Base-by-base conservation (phyloP, 2,329 filamentous ascomycete species). In the Sporothrix brunneoviolacea region DNA sequence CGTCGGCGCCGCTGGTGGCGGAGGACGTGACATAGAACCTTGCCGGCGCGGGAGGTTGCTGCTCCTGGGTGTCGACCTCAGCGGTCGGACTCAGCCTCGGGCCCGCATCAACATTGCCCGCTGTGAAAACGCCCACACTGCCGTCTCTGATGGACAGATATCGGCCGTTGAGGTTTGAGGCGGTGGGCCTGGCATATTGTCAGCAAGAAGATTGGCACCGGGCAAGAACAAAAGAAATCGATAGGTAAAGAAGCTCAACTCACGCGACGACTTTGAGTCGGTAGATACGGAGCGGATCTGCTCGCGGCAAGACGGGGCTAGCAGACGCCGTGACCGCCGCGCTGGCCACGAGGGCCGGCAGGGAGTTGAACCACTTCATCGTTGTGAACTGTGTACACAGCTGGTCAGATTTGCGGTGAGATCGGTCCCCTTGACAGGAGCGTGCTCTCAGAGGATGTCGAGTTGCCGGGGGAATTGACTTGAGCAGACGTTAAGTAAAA, bases 321-420 rank as follows among this genome's bases (percentile, higher is more conserved):
- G 52, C 54, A 2, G 48, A 42, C 18, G 24, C 36, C 22, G 40
- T 5, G n/a, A 35, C 15, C 7, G 18, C 45, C 28, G 37, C 18
- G 45, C 45, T 40, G 45, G 28, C 45, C 37, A 40, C 8, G 15
- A 91, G 16, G 19, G 45, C 28, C 36, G 36, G 28, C 37, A 40
- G 18, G 7, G 37, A 33, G 27, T 15, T 32, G 10, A 27, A 40
- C 45, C 45, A 48, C 37, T 40, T 48, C 45, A 48, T 48, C 24
- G 13, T 40, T 15, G 24, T 10, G 5, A 28, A 10, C 6, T 6
- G 24, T 28, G 24, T 10, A 28, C 6, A 28, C 6, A 28, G 24
- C 10, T 33, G 28, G 21, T 27, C 24, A 9, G 21, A 19, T n/a
- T 33, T 16, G 21, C 12, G 18, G 16, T 9, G 8, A n/a, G 28